Conservation (phyloP, 805 yeast genomes). For the Yarrowia osloensis region DNA sequence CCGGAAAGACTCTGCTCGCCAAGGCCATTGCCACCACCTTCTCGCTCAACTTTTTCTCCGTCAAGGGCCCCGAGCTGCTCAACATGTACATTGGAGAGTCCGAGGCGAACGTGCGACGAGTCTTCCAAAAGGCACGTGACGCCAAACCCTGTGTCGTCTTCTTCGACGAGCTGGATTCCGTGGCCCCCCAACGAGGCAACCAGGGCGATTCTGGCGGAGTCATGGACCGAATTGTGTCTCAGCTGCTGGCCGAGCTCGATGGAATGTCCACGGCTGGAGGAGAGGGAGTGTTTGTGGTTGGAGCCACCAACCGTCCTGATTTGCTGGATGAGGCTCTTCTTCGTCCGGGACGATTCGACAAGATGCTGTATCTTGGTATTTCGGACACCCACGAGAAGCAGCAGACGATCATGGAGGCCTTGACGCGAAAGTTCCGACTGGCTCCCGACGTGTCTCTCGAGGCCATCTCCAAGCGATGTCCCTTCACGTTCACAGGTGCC, state of each 20-base stretch:
- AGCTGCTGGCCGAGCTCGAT: constrained; percentile 88
- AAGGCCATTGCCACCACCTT: constrained; percentile 97
- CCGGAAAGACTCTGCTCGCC: constrained; percentile 93
- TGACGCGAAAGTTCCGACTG: constrained; percentile 72
- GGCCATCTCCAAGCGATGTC: constrained; percentile 66
- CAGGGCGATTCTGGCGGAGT: constrained; percentile 99
- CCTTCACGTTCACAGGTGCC: constrained; percentile 95
- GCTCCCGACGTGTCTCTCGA: constrained; percentile 60
- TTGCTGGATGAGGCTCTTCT: constrained; percentile 88
- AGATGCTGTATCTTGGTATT: constrained; percentile 89
- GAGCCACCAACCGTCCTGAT: constrained; percentile 98
- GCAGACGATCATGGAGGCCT: constrained; percentile 77
- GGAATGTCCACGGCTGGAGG: constrained; percentile 86
- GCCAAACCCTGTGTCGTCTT: constrained; percentile 97
- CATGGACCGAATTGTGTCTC: constrained; percentile 98
- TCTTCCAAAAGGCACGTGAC: constrained; percentile 91
- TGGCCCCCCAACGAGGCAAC: constrained; percentile 97
- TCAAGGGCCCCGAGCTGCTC: constrained; percentile 93
- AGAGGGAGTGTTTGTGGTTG: constrained; percentile 94
- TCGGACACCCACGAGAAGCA: constrained; percentile 91
- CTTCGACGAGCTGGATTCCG: constrained; percentile 96
- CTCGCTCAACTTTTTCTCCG: constrained; percentile 90
- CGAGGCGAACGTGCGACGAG: constrained; percentile 93
- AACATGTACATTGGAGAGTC: constrained; percentile 99
- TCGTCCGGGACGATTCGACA: constrained; percentile 94